These are phyloP conservation scores for Pleurotus salmoneostramineus DNA, from an alignment of 768 basidiomycete genomes.

Conservation along the genomic window DNA sequence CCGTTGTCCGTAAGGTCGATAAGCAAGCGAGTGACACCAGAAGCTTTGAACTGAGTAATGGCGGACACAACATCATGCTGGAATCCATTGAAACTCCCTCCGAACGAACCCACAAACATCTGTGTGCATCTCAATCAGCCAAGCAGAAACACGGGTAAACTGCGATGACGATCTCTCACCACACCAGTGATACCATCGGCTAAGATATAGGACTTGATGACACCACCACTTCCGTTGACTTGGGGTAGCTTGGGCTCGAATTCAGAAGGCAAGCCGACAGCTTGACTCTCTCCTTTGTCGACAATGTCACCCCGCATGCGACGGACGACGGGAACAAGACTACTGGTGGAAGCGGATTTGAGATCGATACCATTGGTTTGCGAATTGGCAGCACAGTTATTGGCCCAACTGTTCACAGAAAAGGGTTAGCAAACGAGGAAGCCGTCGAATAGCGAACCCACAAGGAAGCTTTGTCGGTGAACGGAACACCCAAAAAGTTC, in stretches of 20 bases:
- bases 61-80: slow-evolving; percentile 45
- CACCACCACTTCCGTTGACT: slow-evolving; percentile 42
- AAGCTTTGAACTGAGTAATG: slow-evolving; percentile 38
- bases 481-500: slow-evolving; percentile 37
- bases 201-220: slow-evolving; percentile 53
- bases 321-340: not conserved
- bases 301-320: slow-evolving; percentile 33
- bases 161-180: slow-evolving; percentile 27
- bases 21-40: slow-evolving; percentile 46
- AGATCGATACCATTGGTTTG: slow-evolving; percentile 50
- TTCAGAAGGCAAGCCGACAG: slow-evolving; percentile 40
- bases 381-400: slow-evolving; percentile 50
- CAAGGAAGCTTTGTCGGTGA: slow-evolving; percentile 51
- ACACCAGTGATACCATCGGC: slow-evolving; percentile 57
- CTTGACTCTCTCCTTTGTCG: slow-evolving; percentile 34
- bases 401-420: slow-evolving; percentile 41
- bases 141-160: not conserved
- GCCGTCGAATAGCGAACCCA: slow-evolving; percentile 22
- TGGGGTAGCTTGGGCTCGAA: slow-evolving; percentile 44
- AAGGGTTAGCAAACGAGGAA: slow-evolving; percentile 1
- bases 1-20: slow-evolving; percentile 63
- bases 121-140: slow-evolving; percentile 15
- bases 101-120: slow-evolving; percentile 64
- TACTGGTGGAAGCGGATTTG: slow-evolving; percentile 13
- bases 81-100: slow-evolving; percentile 45